Percentiles rank a stretch among this genome's conserved stretches.
Conservation (phyloP, 371 early-diverging fungal species). For the Mucor irregularis region DNA sequence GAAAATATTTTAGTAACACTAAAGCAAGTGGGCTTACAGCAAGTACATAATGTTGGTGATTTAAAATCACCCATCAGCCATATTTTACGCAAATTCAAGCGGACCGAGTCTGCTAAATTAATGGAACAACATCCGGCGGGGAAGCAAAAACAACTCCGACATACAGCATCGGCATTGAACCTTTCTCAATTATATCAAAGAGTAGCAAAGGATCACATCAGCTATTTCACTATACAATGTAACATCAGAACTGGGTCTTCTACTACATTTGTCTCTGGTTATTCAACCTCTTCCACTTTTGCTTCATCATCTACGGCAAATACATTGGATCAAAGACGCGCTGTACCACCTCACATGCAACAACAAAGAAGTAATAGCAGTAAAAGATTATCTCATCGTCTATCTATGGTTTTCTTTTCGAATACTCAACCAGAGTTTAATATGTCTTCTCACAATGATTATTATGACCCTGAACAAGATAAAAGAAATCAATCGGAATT, state of each 20-base stretch:
- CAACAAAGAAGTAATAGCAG: too few species aligned
- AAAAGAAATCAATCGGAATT: constrained; percentile 33
- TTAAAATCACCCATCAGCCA: constrained; percentile 27
- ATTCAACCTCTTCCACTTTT: constrained; percentile 23
- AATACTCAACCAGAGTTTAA: constrained; percentile 2
- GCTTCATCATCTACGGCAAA: constrained; percentile 4
- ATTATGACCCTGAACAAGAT: constrained; percentile 8
- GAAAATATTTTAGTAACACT: constrained; percentile 29
- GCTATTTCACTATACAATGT: constrained; percentile 41
- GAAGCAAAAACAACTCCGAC: constrained; percentile 23
- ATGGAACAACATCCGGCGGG: too few species aligned
- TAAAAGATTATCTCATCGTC: constrained; percentile 7
- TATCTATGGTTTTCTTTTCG: constrained; percentile 18
- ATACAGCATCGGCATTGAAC: constrained; percentile 34
- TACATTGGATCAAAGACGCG: background rate
- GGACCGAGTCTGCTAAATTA: constrained; percentile 10
- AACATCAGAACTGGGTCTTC: constrained; percentile 16
- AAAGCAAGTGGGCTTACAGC: constrained; percentile 28
- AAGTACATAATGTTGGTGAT: constrained; percentile 19
- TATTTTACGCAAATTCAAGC: constrained; percentile 26
- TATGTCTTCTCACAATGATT: background rate
- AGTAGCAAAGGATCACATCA: constrained; percentile 46
- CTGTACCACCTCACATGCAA: too few species aligned
- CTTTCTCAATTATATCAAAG: constrained; percentile 40
- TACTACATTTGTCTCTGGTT: constrained; percentile 28